phyloP scores from a whole-genome alignment of 805 yeast genomes.

The Torulaspora franciscae region DNA sequence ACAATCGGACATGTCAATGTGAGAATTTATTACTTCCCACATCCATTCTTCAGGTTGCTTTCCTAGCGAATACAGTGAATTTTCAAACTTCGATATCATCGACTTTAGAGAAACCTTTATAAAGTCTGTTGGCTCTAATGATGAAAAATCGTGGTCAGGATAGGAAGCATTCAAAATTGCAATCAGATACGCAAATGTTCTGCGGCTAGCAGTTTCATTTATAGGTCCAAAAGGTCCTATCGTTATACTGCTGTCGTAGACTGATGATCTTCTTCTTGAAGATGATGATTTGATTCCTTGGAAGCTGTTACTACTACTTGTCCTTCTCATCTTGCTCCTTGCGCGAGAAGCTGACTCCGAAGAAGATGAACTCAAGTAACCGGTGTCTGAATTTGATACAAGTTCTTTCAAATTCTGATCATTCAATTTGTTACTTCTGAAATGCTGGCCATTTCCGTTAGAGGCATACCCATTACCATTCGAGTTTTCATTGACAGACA shows the following conservation, averaged over 20 bases:
- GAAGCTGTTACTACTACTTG: conserved; percentile 28
- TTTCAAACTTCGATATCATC: conserved; percentile 65
- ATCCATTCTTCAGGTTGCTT: conserved; percentile 58
- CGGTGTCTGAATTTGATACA: conserved; percentile 27
- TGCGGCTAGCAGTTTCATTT: conserved; percentile 76
- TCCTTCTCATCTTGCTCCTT: conserved; percentile 19
- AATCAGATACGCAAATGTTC: conserved; percentile 84
- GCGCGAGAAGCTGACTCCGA: conserved; percentile 22
- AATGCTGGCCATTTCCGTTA: conserved; percentile 9
- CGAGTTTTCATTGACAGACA: conserved; percentile 35
- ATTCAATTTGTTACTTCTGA: conserved; percentile 31
- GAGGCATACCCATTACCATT: conserved; percentile 4
- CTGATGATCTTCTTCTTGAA: conserved; percentile 29
- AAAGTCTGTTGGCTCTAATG: conserved; percentile 75
- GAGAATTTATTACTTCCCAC: conserved; percentile 83
- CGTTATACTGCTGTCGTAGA: conserved; percentile 26
- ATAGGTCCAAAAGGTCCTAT: conserved; percentile 87
- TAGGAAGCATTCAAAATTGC: conserved; percentile 87
- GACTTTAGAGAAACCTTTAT: conserved; percentile 46
- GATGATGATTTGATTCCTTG: conserved; percentile 13
- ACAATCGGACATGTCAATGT: conserved; percentile 61
- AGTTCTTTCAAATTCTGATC: conserved; percentile 36
- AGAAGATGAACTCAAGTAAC: conserved; percentile 31
- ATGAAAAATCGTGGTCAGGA: conserved; percentile 93
- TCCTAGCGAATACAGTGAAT: conserved; percentile 65